Base-by-base conservation (phyloP, 1,284 basidiomycete species). In the Cutaneotrichosporon spelunceum region DNA sequence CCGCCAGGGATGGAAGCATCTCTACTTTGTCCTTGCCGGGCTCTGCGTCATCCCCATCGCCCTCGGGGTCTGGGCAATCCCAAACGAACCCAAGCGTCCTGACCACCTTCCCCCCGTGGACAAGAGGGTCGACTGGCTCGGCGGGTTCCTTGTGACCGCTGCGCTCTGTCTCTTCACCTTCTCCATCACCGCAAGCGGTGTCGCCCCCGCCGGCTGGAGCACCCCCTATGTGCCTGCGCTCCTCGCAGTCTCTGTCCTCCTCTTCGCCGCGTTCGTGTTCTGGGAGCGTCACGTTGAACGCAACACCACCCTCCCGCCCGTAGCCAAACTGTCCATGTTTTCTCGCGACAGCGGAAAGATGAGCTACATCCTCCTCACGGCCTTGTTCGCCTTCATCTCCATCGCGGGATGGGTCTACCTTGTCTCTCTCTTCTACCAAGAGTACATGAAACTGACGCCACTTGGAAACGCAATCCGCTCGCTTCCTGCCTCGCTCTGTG, bases 1-100 rank as follows among this genome's bases (percentile, higher is more conserved):
- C 14, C 21, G 23, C 29, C 29, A 49, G 14, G 55, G 55, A 7
- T 56, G 55, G 55, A 60, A 67, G 61, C 73, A 72, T 55, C 65
- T 73, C 27, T 76, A 72, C 60, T 72, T 69, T 63, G 65, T 78
- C 14, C 68, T 74, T 33, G 74, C 68, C 5, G 73, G 73, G 0
- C 55, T 76, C 1, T 60, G 66, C 8, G 34, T 72, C 16, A 42
- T 75, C 21, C 69, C 73, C 2, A 57, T 74, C n/a, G 58, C 70
- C 7, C 57, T 70, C 21, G 74, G 72, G 2, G 24, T 65, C 11
- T 61, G 29, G 24, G 69, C 71, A 48, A 71, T 75, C 19, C 76
- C 76, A 2, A 39, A 39, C 6, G 71, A 73, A 19, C 60, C 68
- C 11, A 30, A 23, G 29, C 59, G 49, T 10, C 34, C 54, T 4